These are phyloP conservation scores for Ceratocystis cacaofunesta DNA, from an alignment of 2,329 filamentous ascomycete species.

Conservation along the genomic window DNA sequence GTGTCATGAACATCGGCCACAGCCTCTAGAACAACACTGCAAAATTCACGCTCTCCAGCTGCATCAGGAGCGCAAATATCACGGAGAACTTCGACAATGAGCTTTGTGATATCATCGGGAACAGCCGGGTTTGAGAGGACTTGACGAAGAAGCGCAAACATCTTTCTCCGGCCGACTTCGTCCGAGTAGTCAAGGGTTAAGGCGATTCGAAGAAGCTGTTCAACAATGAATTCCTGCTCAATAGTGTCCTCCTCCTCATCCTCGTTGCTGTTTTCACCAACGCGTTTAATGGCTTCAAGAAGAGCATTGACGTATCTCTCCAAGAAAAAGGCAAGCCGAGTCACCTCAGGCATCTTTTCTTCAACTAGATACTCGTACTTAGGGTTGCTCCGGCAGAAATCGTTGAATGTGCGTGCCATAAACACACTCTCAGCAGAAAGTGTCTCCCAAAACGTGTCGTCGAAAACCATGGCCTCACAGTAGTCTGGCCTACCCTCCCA, in stretches of 20 bases:
- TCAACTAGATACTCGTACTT: constrained; percentile 64
- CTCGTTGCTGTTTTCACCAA: constrained; percentile 40
- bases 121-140: constrained; percentile 73
- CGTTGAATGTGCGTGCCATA: constrained; percentile 81
- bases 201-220: constrained; percentile 86
- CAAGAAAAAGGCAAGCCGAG: constrained; percentile 73
- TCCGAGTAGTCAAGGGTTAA: constrained; percentile 93
- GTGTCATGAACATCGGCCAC: constrained; percentile 95
- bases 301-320: constrained; percentile 62
- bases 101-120: constrained; percentile 82
- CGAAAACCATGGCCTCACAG: constrained; percentile 54
- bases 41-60: constrained; percentile 68
- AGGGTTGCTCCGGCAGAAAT: constrained; percentile 66
- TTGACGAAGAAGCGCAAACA: constrained; percentile 82
- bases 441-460: constrained; percentile 65
- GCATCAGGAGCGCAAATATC: constrained; percentile 64
- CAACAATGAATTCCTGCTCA: constrained; percentile 88
- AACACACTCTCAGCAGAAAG: constrained; percentile 77
- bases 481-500: constrained; percentile 88
- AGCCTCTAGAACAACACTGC: constrained; percentile 74
- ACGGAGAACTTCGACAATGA: constrained; percentile 67
- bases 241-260: constrained; percentile 70
- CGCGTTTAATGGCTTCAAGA: constrained; percentile 46
- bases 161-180: constrained; percentile 85
- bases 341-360: constrained; percentile 91